Evolutionary conservation across 2,329 filamentous ascomycete genomes (phyloP).

Genomic region (Aspergillus ochraceoroseus): DNA sequence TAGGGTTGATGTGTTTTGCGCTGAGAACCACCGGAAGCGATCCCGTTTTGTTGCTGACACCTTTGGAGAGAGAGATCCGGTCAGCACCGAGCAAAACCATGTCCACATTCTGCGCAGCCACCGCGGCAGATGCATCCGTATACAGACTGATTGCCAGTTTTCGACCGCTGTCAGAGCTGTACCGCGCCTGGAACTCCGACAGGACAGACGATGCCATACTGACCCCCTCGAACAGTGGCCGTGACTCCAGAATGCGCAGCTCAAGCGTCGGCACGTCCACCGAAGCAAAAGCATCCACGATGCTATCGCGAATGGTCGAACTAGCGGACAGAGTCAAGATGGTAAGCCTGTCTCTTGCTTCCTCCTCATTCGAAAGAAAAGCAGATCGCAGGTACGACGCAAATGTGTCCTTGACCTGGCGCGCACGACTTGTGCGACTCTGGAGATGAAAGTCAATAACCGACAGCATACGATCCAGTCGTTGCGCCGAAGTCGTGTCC

Average conservation of each 20-base stretch:
- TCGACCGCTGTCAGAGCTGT: conserved; percentile 18
- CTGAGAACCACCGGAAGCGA: conserved; percentile 56
- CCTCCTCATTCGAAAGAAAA: conserved; percentile 10
- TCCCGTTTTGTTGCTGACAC: conserved; percentile 64
- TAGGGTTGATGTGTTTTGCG: conserved; percentile 48
- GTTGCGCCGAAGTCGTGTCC: conserved; percentile 15
- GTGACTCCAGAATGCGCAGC: conserved; percentile 60
- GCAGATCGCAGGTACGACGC: conserved; percentile 23
- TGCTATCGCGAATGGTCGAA: conserved; percentile 53
- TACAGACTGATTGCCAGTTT: conserved; percentile 48
- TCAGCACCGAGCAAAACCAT: conserved; percentile 62
- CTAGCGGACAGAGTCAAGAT: conserved; percentile 61
- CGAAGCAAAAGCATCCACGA: conserved; percentile 43
- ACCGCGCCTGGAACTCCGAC: conserved; percentile 24
- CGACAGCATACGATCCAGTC: conserved; percentile 22
- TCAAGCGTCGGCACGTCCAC: conserved; percentile 43
- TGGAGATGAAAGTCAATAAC: conserved; percentile 27
- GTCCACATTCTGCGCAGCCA: conserved; percentile 51
- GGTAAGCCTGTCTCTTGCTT: conserved; percentile 33
- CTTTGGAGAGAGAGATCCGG: conserved; percentile 53
- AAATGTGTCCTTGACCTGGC: conserved; percentile 26
- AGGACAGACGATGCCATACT: conserved; percentile 47
- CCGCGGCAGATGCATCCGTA: conserved; percentile 57
- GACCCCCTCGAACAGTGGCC: conserved; percentile 62
- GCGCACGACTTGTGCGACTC: conserved; percentile 21